phyloP scores from a whole-genome alignment of 1,139 yeast species.

The Lodderomyces theae region DNA sequence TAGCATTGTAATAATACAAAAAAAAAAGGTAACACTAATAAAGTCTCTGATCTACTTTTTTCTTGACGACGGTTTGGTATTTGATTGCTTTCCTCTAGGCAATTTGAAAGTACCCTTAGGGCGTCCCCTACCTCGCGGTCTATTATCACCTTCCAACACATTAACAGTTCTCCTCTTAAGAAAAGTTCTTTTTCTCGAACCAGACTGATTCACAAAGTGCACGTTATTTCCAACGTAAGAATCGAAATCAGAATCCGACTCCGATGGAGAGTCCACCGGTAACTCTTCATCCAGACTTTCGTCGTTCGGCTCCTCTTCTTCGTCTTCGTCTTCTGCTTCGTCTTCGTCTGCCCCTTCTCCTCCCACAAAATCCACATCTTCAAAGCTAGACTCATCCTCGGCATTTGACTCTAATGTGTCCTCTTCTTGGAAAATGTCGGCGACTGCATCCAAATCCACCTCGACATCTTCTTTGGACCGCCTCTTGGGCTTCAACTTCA shows the following conservation, averaged over 20 bases:
- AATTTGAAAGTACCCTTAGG: slow-evolving; percentile 16
- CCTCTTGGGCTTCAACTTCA: neutral
- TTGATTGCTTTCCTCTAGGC: neutral
- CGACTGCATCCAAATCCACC: slow-evolving; percentile 6
- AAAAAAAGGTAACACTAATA: neutral
- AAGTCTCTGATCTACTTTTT: neutral
- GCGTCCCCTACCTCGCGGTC: slow-evolving; percentile 16
- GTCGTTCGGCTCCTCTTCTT: slow-evolving; percentile 12
- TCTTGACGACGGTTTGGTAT: neutral
- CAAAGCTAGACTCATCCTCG: slow-evolving; percentile 15
- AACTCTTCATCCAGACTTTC: slow-evolving; percentile 7
- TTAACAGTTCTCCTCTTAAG: slow-evolving; percentile 13
- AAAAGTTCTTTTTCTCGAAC: slow-evolving; percentile 5
- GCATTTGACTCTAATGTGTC: slow-evolving; percentile 11
- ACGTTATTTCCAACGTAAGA: slow-evolving; percentile 1
- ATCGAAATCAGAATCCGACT: slow-evolving; percentile 6
- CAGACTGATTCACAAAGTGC: neutral
- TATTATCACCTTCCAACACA: slow-evolving; percentile 10
- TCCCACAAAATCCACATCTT: slow-evolving; percentile 13
- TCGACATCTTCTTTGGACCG: neutral
- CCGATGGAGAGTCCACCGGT: slow-evolving; percentile 8
- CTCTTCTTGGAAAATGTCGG: slow-evolving; percentile 7
- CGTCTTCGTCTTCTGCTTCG: slow-evolving; percentile 12
- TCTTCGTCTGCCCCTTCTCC: slow-evolving; percentile 15
- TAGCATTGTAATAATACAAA: slow-evolving; percentile 3